Evolutionary conservation across 2,329 filamentous ascomycete species (phyloP).

Genomic region (Colletotrichum horii): DNA sequence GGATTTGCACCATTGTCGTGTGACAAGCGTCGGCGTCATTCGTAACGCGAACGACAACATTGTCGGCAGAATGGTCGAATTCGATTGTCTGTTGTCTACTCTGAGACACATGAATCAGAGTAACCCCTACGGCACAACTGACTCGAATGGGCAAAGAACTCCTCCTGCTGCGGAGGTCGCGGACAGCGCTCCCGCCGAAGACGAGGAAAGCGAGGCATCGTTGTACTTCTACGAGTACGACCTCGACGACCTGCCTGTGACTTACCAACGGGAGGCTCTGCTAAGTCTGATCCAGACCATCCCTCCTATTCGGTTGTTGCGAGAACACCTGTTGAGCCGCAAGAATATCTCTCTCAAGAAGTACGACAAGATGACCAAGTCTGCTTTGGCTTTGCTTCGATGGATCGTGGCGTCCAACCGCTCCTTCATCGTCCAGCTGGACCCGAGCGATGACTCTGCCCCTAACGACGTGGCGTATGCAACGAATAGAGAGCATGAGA

Average conservation of each 20-base stretch:
- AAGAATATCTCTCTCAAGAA: constrained; percentile 45
- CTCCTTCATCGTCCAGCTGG: constrained; percentile 83
- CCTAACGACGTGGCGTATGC: background rate
- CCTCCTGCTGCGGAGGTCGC: background rate
- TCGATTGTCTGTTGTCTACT: background rate
- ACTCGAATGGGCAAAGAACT: background rate
- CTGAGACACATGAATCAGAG: background rate
- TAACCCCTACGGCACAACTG: background rate
- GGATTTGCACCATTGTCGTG: constrained; percentile 14
- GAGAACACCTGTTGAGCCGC: constrained; percentile 45
- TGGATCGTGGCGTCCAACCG: constrained; percentile 93
- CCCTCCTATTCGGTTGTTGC: constrained; percentile 66
- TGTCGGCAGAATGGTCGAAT: background rate
- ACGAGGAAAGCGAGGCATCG: constrained; percentile 13
- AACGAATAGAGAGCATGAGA: constrained; percentile 42
- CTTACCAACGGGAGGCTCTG: constrained; percentile 55
- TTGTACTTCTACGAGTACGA: constrained; percentile 55
- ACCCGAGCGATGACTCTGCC: constrained; percentile 36
- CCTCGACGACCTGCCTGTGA: constrained; percentile 57
- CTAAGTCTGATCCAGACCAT: constrained; percentile 60
- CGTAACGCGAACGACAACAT: constrained; percentile 36
- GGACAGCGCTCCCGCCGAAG: background rate
- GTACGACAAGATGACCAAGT: constrained; percentile 63
- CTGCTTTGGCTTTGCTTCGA: constrained; percentile 71
- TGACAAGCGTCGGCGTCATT: constrained; percentile 14